Evolutionary conservation across 2,329 filamentous ascomycete genomes (phyloP), one percentile per base, ranked within the genome.

Genomic region (Pezizomycotina sp.): DNA sequence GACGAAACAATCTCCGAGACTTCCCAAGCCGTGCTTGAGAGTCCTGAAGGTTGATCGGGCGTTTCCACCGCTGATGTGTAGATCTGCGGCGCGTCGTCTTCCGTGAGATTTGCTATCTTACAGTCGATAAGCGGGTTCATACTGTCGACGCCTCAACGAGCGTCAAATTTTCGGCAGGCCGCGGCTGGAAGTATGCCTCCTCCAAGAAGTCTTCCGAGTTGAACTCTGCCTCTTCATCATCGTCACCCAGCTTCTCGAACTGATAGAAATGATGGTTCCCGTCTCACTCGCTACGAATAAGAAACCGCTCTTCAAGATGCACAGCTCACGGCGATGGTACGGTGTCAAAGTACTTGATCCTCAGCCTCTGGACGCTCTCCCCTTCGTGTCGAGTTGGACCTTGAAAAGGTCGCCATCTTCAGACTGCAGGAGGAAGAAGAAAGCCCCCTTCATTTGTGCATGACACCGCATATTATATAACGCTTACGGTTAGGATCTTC

Each of bases 371-470:
- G 2, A 95, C 84, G 29, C 78, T 70, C 1, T 76, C 70, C 50
- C 92, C 80, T 49, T 84, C 77, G 74, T 93, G 47, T 93, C 83
- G 42, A 98, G 74, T 1, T 77, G 93, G 31, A 95, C 69, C 56
- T 95, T 95, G 67, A 98, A 95, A 5, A 98, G 64, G 56, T 98
- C 91, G n/a, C 89, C 89, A 55, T 98, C 91, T 39, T 98, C 89
- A 1, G 80, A 83, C 56, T 99, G 89, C 1, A 98, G 62, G 2
- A 99, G 69, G 56, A 95, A 92, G 63, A 98, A 99, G 61, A 98
- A 98, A 2, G 84, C 83, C 18, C 83, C 83, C 52, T 89, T 86
- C 55, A 93, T 75, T 91, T 92, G 61, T 98, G 89, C 74, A 95
- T 86, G n/a, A 92, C 83, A 31, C 89, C 89, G 2, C 80, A 71